phyloP scores from a whole-genome alignment of 768 basidiomycete species.

The Chalciporus sphaerocephalus region DNA sequence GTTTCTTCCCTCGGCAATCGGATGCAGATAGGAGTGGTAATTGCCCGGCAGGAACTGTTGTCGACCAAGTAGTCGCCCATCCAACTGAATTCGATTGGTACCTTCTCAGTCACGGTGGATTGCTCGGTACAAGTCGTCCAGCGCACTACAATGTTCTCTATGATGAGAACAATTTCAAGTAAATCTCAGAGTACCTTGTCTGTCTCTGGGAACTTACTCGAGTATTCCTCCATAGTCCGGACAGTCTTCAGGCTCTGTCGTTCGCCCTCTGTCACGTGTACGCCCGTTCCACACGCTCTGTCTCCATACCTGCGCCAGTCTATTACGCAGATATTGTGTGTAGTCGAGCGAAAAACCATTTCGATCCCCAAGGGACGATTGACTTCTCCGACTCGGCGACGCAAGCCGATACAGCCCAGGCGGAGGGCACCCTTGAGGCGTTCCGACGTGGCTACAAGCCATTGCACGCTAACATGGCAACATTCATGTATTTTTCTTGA shows the following conservation, averaged over 20 bases:
- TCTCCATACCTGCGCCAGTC: constrained; percentile 79
- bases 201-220: not conserved
- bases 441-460: constrained; percentile 55
- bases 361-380: constrained; percentile 55
- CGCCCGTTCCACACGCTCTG: constrained; percentile 73
- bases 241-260: constrained; percentile 64
- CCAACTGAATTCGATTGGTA: constrained; percentile 77
- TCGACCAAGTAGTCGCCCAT: constrained; percentile 65
- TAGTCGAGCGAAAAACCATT: constrained; percentile 76
- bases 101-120: constrained; percentile 70
- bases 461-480: constrained; percentile 46
- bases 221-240: constrained; percentile 40
- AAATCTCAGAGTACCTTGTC: not conserved
- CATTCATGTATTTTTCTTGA: constrained; percentile 58
- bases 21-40: constrained; percentile 69
- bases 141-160: constrained; percentile 47
- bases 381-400: constrained; percentile 61
- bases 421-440: constrained; percentile 41
- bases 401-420: constrained; percentile 38
- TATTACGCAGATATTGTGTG: constrained; percentile 81
- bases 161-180: constrained; percentile 62
- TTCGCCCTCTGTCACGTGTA: constrained; percentile 81
- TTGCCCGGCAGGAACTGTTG: constrained; percentile 72
- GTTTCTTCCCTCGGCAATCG: constrained; percentile 47
- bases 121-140: constrained; percentile 71